Base-by-base conservation (phyloP, 768 basidiomycete genomes). In the Pulveroboletus ravenelii region DNA sequence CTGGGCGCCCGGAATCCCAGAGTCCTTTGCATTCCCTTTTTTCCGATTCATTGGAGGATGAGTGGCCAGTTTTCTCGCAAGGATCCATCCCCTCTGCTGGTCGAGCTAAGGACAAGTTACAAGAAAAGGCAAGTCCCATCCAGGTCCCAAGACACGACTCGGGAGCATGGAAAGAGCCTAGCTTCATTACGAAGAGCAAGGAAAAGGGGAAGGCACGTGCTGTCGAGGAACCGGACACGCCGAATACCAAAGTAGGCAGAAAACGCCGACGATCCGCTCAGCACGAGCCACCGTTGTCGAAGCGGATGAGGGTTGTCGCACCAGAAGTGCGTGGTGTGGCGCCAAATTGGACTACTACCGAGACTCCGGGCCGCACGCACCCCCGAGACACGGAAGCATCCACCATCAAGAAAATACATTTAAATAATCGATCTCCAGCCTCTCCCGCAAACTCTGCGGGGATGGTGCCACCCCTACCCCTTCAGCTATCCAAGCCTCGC, bases 101-200 rank as follows among this genome's bases (percentile, higher is more conserved):
- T 18, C 45, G 13, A 50, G 36, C 25, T 17, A 38, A 45, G 25
- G 30, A 32, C 15, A 15, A 32, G 10, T 9, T 14, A 23, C 41
- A 45, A 30, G 51, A 40, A 50, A 18, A 35, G 17, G 18, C 23
- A 30, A 45, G n/a, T n/a, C 29, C 35, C 37, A 5, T 6, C 3
- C 38, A 40, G 10, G 29, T 37, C 30, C 47, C 55, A 23, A 41
- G 34, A 36, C 70, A 70, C 34, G 60, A 71, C 42, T 29, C 63
- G 5, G 55, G 52, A 18, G 53, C 67, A 43, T 70, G 68, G 68
- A 64, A 62, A 43, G 48, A 58, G 18, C 68, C 68, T 10, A 70
- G 66, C 41, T 70, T 70, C 48, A 58, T 70, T 45, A 6, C 51
- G 20, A 64, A 43, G 39, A 41, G 34, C 37, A 63, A 58, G 37